Base-by-base conservation (phyloP, 768 basidiomycete species). In the Mycena kentingensis region DNA sequence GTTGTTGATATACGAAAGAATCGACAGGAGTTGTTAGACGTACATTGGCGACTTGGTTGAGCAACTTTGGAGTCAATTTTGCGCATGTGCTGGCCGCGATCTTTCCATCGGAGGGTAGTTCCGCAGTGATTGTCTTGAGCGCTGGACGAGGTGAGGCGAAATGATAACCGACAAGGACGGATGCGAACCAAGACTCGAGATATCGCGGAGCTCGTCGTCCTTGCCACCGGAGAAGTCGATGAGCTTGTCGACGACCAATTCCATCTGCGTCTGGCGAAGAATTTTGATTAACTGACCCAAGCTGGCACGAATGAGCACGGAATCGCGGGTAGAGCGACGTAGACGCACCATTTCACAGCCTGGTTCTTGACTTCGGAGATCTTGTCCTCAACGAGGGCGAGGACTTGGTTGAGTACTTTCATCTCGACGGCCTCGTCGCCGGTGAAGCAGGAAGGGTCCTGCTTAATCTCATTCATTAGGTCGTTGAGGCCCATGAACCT, bases 301-400 rank as follows among this genome's bases (percentile, higher is more conserved):
- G 64, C 95, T 98, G 51, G 7, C 37, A 49, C 29, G 38, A 18
- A 51, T 60, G 45, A 54, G 60, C n/a, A 59, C 7, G n/a, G n/a
- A n/a, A n/a, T n/a, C n/a, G n/a, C n/a, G n/a, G n/a, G n/a, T n/a
- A n/a, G n/a, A n/a, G n/a, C n/a, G n/a, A n/a, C n/a, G n/a, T n/a
- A 42, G 28, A 67, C 80, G 47, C 61, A 90, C 96, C 93, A 95
- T 75, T 95, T 93, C 11, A 97, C 96, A 2, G 93, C 93, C 68
- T 92, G 88, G 65, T 97, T 97, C 77, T 98, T 98, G 58, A 98
- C 97, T 75, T 99, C 97, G 7, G 93, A 93, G 60, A 95, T 98
- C 71, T 87, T 88, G 73, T 99, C 97, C 65, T 91, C 89, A 4
- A 98, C 87, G 18, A 98, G 80, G 28, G 83, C 76, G 36, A 98